Conservation (phyloP, 192 early-diverging fungal species). For the Coemansia sp. region DNA sequence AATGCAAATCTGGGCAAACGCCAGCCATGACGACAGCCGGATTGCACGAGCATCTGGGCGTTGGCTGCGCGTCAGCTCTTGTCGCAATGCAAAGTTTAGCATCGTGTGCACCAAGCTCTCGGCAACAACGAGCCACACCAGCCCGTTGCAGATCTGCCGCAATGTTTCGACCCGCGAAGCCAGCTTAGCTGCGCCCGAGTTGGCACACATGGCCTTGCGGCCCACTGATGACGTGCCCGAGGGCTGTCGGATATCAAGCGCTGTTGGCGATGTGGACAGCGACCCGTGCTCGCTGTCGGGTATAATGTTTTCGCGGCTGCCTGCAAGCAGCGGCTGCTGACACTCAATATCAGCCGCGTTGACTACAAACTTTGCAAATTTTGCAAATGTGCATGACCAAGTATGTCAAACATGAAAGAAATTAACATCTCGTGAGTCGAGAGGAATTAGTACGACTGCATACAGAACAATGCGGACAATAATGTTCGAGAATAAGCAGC, state of each 20-base stretch:
- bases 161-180: conserved; percentile 2
- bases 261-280: conserved; percentile 20
- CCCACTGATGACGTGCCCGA: neutral
- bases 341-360: conserved; percentile 22
- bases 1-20: conserved; percentile 43
- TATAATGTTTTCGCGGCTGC: neutral
- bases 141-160: conserved; percentile 30
- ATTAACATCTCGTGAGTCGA: conserved; percentile 9
- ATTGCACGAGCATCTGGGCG: conserved; percentile 18
- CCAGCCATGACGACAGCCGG: conserved; percentile 26
- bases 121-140: conserved; percentile 30
- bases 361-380: conserved; percentile 3
- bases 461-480: neutral
- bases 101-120: conserved; percentile 46
- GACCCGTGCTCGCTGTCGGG: conserved; percentile 2
- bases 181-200: neutral
- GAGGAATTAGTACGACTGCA: neutral
- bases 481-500: conserved; percentile 3
- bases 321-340: conserved; percentile 12
- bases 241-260: conserved; percentile 4
- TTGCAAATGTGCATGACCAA: conserved; percentile 1
- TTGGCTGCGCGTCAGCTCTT: conserved; percentile 27
- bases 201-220: neutral
- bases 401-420: conserved; percentile 7
- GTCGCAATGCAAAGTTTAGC: conserved; percentile 45